Evolutionary conservation across 352 stramenopile species (phyloP).

Genomic region (Phytophthora nicotianae): DNA sequence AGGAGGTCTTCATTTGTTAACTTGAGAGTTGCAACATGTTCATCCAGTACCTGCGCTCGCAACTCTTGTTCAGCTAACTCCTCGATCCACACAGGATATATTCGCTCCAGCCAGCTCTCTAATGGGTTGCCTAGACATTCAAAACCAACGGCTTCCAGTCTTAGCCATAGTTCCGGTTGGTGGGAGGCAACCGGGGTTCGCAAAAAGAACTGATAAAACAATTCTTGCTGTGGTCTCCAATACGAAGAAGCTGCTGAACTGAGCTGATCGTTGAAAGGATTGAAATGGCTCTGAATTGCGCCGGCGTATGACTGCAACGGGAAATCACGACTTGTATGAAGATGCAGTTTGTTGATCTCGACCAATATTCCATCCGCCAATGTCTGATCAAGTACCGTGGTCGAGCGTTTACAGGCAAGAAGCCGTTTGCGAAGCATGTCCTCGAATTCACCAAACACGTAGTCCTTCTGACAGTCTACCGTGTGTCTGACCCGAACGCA

Average conservation of each 20-base stretch:
- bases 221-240: slow-evolving; percentile 68
- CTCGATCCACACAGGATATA: slow-evolving; percentile 78
- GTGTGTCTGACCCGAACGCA: slow-evolving; percentile 57
- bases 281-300: slow-evolving; percentile 36
- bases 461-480: slow-evolving; percentile 47
- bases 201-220: slow-evolving; percentile 75
- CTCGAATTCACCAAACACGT: slow-evolving; percentile 81
- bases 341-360: slow-evolving; percentile 46
- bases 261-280: slow-evolving; percentile 37
- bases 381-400: slow-evolving; percentile 9
- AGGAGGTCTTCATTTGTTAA: slow-evolving; percentile 59
- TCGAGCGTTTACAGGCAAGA: slow-evolving; percentile 36
- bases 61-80: slow-evolving; percentile 71
- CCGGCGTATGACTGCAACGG: slow-evolving; percentile 37
- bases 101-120: slow-evolving; percentile 70
- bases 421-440: slow-evolving; percentile 50
- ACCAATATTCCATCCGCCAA: slow-evolving; percentile 65
- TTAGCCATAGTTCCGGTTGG: slow-evolving; percentile 54
- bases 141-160: slow-evolving; percentile 46
- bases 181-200: slow-evolving; percentile 37
- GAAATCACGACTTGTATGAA: slow-evolving; percentile 45
- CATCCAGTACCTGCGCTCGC: slow-evolving; percentile 59
- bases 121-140: slow-evolving; percentile 57
- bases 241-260: slow-evolving; percentile 24
- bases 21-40: slow-evolving; percentile 62